Evolutionary conservation across 371 early-diverging fungal genomes (phyloP), one percentile per base, ranked within the genome.

Genomic region (Mortierella sp.): DNA sequence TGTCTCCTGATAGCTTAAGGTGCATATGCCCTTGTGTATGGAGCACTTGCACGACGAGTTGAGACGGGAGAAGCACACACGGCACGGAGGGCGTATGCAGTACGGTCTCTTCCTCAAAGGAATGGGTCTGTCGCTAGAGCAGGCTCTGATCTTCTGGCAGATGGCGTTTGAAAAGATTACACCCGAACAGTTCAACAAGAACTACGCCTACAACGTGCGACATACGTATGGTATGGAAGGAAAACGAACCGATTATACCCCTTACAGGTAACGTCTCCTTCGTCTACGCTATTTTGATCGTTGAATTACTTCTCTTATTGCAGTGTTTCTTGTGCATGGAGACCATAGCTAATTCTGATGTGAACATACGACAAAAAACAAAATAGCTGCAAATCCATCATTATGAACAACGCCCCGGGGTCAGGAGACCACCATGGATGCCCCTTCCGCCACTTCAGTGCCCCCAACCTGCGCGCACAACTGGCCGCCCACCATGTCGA

Each of bases 171-270:
- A 90, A 54, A 93, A 92, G 51, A 86, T 94, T 58, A 93, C 95
- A n/a, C 97, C 96, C 70, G 97, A 97, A 74, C 93, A 96, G 80
- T 99, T 99, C 88, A 92, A 96, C 77, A 99, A 97, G 93, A 93
- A 91, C 21, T 99, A 99, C 81, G 93, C 98, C 1, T 99, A 99
- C 90, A 97, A 97, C 82, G 95, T 99, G 75, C 93, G 99, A 49
- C 99, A 99, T 91, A 97, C 96, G 86, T 99, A 99, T 89, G 99
- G 99, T 72, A 83, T 96, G 83, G 99, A 99, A 88, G 99, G 99
- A 41, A 96, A 95, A 72, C 95, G 99, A 24, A 93, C 93, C 16
- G 94, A 98, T 84, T 99, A 99, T 89, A 90, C 92, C 14, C 96
- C 99, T 3, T 99, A 95, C 89, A 94, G 93, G 91, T 94, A 91